These are phyloP conservation scores for Lactarius tabidus DNA, from an alignment of 768 basidiomycete genomes.

Conservation along the genomic window DNA sequence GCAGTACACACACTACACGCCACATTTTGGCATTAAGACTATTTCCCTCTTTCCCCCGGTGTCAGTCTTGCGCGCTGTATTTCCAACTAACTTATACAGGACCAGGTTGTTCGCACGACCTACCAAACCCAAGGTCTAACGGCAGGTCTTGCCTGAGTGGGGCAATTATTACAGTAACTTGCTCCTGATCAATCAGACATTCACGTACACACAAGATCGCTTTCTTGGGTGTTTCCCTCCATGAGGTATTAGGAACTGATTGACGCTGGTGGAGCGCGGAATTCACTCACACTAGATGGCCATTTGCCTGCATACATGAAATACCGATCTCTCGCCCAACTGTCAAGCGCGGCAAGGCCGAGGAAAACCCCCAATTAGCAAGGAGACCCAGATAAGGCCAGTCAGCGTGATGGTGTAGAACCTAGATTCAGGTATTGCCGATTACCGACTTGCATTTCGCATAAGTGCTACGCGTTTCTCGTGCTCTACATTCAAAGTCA, in stretches of 20 bases:
- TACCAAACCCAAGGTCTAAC: not conserved
- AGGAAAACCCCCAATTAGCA: not conserved
- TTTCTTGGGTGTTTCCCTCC: not conserved
- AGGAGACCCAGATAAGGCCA: not conserved
- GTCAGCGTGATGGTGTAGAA: not conserved
- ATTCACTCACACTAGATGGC: not conserved
- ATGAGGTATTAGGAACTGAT: not conserved
- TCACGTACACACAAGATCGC: not conserved
- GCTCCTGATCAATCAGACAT: not conserved
- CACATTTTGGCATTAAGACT: not conserved
- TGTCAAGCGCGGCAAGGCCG: not conserved
- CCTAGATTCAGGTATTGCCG: not conserved
- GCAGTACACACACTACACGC: not conserved
- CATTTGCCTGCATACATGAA: not conserved
- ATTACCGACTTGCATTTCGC: not conserved
- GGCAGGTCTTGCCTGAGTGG: not conserved
- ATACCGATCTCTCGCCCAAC: not conserved
- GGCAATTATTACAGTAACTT: not conserved
- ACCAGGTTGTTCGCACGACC: not conserved
- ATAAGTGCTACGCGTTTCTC: not conserved
- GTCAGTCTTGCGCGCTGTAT: not conserved
- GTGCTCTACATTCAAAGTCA: not conserved
- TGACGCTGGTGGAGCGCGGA: not conserved
- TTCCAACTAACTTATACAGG: not conserved
- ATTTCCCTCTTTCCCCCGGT: not conserved